Percentiles rank a stretch among this genome's conserved stretches.
These are phyloP conservation scores for Phialocephala sp. DNA, from an alignment of 2,329 filamentous ascomycete genomes.

Conservation along the genomic window DNA sequence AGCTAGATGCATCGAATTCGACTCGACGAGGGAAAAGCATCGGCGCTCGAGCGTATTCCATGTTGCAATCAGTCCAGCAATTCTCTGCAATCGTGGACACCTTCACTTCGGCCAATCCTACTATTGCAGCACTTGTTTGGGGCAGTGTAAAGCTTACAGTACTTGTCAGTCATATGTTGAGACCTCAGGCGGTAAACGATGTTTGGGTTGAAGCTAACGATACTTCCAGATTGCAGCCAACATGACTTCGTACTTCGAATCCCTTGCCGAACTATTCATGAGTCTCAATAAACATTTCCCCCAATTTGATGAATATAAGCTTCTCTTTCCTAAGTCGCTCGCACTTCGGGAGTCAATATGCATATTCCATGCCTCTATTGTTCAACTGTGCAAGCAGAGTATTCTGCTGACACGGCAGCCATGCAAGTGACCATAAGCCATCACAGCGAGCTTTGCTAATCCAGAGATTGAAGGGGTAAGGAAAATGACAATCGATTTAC, in stretches of 20 bases:
- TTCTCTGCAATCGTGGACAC: conserved; percentile 47
- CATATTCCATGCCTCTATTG: conserved; percentile 45
- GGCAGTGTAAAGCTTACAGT: conserved; percentile 51
- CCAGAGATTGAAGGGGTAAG: conserved; percentile 24
- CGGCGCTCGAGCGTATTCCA: conserved; percentile 22
- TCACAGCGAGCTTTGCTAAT: conserved; percentile 22
- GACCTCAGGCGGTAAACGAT: conserved; percentile 28
- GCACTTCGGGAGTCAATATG: conserved; percentile 45
- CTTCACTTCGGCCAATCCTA: conserved; percentile 46
- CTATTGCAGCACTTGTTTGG: conserved; percentile 50
- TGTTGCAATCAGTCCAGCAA: conserved; percentile 46
- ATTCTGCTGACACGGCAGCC: conserved; percentile 40
- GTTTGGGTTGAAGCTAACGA: conserved; percentile 15
- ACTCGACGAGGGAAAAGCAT: conserved; percentile 23
- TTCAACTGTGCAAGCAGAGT: conserved; percentile 45
- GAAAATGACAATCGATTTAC: conserved; percentile 23
- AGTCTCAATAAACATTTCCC: conserved; percentile 45
- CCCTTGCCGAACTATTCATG: conserved; percentile 46
- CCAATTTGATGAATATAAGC: conserved; percentile 46
- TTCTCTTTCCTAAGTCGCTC: conserved; percentile 44
- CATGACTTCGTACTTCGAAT: conserved; percentile 48
- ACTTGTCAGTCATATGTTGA: conserved; percentile 29
- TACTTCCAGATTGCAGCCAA: conserved; percentile 36
- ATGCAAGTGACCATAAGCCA: conserved; percentile 21
- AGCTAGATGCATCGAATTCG: conserved; percentile 24